Evolutionary conservation across 2,329 filamentous ascomycete genomes (phyloP), one percentile per base, ranked within the genome.

Genomic region (Orbilia brochopaga): DNA sequence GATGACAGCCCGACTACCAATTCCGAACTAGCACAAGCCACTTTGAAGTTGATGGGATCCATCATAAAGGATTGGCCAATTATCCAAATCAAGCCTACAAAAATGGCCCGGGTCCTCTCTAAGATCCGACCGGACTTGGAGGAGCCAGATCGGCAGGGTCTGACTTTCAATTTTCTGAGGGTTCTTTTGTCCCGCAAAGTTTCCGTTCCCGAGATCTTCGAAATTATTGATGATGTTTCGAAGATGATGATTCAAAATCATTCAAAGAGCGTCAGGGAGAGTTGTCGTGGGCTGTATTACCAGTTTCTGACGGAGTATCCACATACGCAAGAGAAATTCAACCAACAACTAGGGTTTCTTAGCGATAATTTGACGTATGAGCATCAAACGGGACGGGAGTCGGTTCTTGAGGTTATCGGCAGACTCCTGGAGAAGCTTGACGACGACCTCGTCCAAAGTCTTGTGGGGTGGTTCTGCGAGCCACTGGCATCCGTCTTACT

Each of bases 191-290:
- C 90, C 59, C 87, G 92, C 17, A 93, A 90, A 78, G 84, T 97
- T 48, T 85, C 96, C 76, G 92, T 95, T 6, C 88, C 92, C 0
- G 85, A 89, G 46, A 88, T 99, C 30, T 99, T 99, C 78, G 93
- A 97, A 77, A 88, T 90, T 7, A 85, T 97, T 74, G 94, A 99
- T 78, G 88, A 92, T 76, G 88, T 96, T 30, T 91, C 91, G 52
- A 88, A 86, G 2, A 89, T 97, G 79, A 97, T 97, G 92, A 90
- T 99, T 64, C 96, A 90, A 50, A 97, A 97, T 78, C 91, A 96
- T 74, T 92, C 95, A 75, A 89, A 90, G 75, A 88, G 90, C 74
- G 93, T 93, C 1, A 86, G 94, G 58, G 91, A 97, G 78, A 83
- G 96, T 40, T 92, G 93, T 13, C 85, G 94, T 64, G 91, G 91